These are phyloP conservation scores for Epichloe brachyelytri DNA, from an alignment of 2,329 filamentous ascomycete genomes.

Conservation along the genomic window DNA sequence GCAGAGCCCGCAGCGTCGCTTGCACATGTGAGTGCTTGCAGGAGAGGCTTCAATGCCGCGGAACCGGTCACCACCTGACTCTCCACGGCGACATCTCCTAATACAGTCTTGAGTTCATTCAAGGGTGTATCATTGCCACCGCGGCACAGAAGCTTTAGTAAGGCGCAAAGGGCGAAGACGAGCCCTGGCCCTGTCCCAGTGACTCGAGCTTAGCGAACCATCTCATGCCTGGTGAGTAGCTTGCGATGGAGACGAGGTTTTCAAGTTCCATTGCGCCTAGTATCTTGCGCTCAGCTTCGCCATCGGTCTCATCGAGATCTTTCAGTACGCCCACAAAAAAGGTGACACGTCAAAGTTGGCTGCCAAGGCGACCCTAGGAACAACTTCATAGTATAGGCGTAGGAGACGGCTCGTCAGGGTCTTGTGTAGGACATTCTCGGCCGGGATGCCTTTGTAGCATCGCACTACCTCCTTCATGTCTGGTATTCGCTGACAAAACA, in stretches of 20 bases:
- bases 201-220: constrained; percentile 73
- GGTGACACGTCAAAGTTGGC: constrained; percentile 83
- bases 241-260: constrained; percentile 68
- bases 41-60: constrained; percentile 34
- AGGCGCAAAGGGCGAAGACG: constrained; percentile 53
- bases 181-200: constrained; percentile 28
- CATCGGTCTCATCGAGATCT: constrained; percentile 41
- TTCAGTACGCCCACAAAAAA: constrained; percentile 57
- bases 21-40: constrained; percentile 20
- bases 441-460: constrained; percentile 55
- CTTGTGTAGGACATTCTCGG: constrained; percentile 59
- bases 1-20: constrained; percentile 8
- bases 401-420: constrained; percentile 70
- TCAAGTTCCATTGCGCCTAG: constrained; percentile 63
- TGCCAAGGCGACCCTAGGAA: constrained; percentile 66
- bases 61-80: constrained; percentile 49
- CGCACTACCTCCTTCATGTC: constrained; percentile 69
- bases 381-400: constrained; percentile 70
- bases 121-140: constrained; percentile 18
- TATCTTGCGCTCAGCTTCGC: constrained; percentile 35
- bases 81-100: constrained; percentile 49
- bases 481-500: constrained; percentile 69
- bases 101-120: constrained; percentile 38
- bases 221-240: constrained; percentile 69
- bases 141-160: constrained; percentile 38